Base-by-base conservation (phyloP, 495 filamentous ascomycete species). In the Talaromyces trachyspermus region DNA sequence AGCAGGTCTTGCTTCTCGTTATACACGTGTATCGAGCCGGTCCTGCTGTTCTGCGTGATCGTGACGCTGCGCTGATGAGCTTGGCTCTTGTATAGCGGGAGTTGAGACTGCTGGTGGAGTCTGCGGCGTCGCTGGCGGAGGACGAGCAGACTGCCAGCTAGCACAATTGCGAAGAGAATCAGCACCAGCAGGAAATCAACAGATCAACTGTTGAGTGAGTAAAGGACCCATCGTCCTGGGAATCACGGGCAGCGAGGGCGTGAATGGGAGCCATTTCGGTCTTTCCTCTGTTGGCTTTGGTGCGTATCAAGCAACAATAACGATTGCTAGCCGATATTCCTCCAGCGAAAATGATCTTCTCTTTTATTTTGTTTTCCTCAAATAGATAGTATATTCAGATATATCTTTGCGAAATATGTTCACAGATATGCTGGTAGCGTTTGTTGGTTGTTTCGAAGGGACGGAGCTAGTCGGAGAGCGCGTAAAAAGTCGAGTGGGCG, bases 131-230 rank as follows among this genome's bases (percentile, higher is more conserved):
- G 74, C 54, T 80, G 77, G 60, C 85, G 84, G 49, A 98, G 65
- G 50, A 88, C 54, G 32, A 88, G 66, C 27, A 96, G 80, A 14
- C 68, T 66, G 43, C 72, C 82, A 35, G 85, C 72, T 25, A 89
- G 70, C 35, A 76, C 53, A 43, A 95, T 69, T 37, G 72, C 80
- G 54, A 88, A 59, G 50, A 89, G 72, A 53, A 89, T 62, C 23
- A 98, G 71, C 51, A 84, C 80, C 46, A 97, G 68, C 12, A 97
- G 81, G 80, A 76, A 56, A 95, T 88, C 52, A 91, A 68, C 27
- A 92, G 78, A 55, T 85, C 80, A 60, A 86, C 68, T 62, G 84
- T 78, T 15, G 79, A 72, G 14, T 68, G 66, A 12, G 74, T 72
- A 62, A 62, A 72, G 58, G 54, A 58, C 48, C 64, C 63, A 45